phyloP scores from a whole-genome alignment of 495 filamentous ascomycete species.

The Aspergillus homomorphus region DNA sequence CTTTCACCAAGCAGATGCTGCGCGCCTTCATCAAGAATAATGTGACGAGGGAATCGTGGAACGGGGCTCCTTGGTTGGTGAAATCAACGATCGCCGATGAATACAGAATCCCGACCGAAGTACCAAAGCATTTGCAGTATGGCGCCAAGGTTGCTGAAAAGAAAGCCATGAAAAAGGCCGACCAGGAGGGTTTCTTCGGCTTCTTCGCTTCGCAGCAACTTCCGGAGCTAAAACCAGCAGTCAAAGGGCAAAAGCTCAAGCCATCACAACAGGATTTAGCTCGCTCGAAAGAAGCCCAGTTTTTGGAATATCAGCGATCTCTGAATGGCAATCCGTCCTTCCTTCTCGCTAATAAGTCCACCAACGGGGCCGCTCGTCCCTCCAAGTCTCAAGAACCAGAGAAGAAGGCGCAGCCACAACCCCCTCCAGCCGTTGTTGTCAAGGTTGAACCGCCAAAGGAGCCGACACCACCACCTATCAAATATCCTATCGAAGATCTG shows the following conservation, averaged over 20 bases:
- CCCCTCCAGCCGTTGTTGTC: conserved; percentile 31
- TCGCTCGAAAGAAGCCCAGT: conserved; percentile 47
- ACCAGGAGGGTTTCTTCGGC: conserved; percentile 51
- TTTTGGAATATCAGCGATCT: conserved; percentile 51
- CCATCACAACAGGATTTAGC: conserved; percentile 42
- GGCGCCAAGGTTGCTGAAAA: conserved; percentile 74
- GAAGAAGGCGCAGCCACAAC: conserved; percentile 26
- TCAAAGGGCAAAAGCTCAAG: conserved; percentile 73
- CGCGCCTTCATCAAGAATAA: conserved; percentile 94
- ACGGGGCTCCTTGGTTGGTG: conserved; percentile 91
- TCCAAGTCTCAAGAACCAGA: conserved; percentile 43
- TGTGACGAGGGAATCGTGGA: conserved; percentile 86
- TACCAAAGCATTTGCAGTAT: conserved; percentile 80
- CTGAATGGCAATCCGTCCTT: conserved; percentile 51
- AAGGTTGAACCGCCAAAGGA: conserved; percentile 43
- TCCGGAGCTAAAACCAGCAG: conserved; percentile 76
- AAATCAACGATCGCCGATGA: conserved; percentile 79
- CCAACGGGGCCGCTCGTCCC: conserved; percentile 27
- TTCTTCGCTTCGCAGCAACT: conserved; percentile 56
- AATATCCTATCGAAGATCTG: conserved; percentile 94
- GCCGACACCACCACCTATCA: conserved; percentile 74
- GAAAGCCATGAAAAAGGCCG: conserved; percentile 70
- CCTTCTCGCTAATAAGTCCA: conserved; percentile 27
- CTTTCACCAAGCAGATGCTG: conserved; percentile 93
- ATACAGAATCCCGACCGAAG: conserved; percentile 78